A percentile compares a stretch with the other conserved stretches of the same genome.
Conservation (phyloP, 1,284 basidiomycete species). For the Cryptococcus floricola region DNA sequence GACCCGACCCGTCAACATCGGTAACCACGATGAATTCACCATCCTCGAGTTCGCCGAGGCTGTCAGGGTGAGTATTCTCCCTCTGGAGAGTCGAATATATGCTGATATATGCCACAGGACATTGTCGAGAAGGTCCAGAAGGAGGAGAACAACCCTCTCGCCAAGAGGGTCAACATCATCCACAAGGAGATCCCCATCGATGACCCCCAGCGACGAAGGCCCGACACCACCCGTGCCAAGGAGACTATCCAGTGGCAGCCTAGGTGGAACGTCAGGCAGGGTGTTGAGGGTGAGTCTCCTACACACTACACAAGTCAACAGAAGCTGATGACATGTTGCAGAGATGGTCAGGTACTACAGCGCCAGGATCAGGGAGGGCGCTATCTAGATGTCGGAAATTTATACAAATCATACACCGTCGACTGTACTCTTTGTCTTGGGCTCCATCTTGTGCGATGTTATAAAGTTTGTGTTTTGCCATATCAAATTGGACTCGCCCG, state of each 20-base stretch:
- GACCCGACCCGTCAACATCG: slow-evolving; percentile 90
- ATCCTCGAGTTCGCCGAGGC: slow-evolving; percentile 84
- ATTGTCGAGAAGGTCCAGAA: slow-evolving; percentile 83
- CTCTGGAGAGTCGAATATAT: not conserved
- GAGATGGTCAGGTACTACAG: slow-evolving; percentile 35
- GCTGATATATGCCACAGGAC: slow-evolving; percentile 49
- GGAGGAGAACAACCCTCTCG: slow-evolving; percentile 63
- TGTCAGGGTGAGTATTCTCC: slow-evolving; percentile 55
- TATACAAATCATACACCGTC: not conserved
- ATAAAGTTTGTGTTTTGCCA: too few relatives aligned
- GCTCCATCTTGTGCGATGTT: too few relatives aligned
- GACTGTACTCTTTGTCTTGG: not conserved
- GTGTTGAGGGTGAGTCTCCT: slow-evolving; percentile 26
- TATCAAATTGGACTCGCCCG: too few relatives aligned
- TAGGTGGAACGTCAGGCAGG: slow-evolving; percentile 58
- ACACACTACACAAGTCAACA: not conserved
- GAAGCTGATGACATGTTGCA: slow-evolving; percentile 1
- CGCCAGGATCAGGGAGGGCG: slow-evolving; percentile 21
- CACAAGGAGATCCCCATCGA: slow-evolving; percentile 85
- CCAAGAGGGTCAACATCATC: slow-evolving; percentile 65
- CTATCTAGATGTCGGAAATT: slow-evolving; percentile 16
- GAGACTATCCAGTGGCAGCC: slow-evolving; percentile 85
- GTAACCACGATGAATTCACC: slow-evolving; percentile 89
- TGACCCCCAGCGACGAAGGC: slow-evolving; percentile 88
- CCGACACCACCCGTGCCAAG: slow-evolving; percentile 87